These are phyloP conservation scores for Tylopilus sp. DNA, from an alignment of 768 basidiomycete species.

Conservation along the genomic window DNA sequence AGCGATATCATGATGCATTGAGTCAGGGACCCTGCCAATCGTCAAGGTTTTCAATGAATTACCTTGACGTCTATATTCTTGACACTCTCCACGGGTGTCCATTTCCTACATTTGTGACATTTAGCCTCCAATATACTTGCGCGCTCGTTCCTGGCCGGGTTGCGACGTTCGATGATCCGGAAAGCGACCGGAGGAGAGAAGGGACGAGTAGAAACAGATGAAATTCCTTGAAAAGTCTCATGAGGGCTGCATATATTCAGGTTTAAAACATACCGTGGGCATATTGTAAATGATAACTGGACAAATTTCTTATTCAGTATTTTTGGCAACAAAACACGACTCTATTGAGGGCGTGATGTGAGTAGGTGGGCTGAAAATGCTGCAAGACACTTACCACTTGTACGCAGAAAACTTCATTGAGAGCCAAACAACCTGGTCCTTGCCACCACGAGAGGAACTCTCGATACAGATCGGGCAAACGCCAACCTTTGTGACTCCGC, in stretches of 20 bases:
- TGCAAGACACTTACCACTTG: slow-evolving; percentile 56
- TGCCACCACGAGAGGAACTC: slow-evolving; percentile 55
- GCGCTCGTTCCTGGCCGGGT: slow-evolving; percentile 59
- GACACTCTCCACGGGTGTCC: slow-evolving; percentile 69
- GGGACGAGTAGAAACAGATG: slow-evolving; percentile 61
- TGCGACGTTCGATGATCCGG: slow-evolving; percentile 43
- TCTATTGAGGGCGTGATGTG: slow-evolving; percentile 13
- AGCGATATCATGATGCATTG: too few relatives aligned
- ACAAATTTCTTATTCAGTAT: slow-evolving; percentile 4
- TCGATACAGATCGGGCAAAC: slow-evolving; percentile 78
- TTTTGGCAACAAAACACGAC: slow-evolving; percentile 5
- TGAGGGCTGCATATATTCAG: background rate
- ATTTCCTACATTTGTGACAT: slow-evolving; percentile 74
- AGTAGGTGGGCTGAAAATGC: background rate
- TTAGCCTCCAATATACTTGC: slow-evolving; percentile 59
- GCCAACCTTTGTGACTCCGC: slow-evolving; percentile 64
- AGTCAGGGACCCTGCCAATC: background rate
- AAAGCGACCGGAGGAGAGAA: slow-evolving; percentile 76
- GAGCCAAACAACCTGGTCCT: slow-evolving; percentile 63
- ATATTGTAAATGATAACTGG: slow-evolving; percentile 82
- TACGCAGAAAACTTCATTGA: slow-evolving; percentile 79
- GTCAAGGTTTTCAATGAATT: background rate
- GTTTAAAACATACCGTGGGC: slow-evolving; percentile 52
- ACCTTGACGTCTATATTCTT: slow-evolving; percentile 76
- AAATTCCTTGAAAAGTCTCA: slow-evolving; percentile 51